Evolutionary conservation across 2,329 filamentous ascomycete genomes (phyloP).

Genomic region (Pestalotiopsis sp.): DNA sequence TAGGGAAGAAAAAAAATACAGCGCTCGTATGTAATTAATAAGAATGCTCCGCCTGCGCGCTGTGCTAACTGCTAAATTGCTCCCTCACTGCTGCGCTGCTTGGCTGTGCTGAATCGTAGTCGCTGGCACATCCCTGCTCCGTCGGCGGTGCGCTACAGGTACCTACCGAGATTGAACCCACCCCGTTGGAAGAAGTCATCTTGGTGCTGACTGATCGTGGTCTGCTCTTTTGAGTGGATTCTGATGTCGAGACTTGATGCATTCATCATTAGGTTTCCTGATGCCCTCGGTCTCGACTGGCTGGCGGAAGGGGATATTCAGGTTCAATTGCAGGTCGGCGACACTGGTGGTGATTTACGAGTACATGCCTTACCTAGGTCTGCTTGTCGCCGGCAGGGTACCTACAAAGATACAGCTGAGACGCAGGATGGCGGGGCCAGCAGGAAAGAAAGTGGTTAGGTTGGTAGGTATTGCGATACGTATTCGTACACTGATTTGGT

Average conservation of each 20-base stretch:
- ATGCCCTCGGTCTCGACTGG: no score
- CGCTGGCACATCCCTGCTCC: background rate
- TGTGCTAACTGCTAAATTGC: background rate
- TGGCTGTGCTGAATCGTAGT: background rate
- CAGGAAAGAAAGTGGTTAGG: no score
- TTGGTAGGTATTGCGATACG: background rate
- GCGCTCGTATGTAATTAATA: no score
- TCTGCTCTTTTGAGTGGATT: background rate
- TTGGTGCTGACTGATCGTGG: background rate
- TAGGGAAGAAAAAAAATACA: no score
- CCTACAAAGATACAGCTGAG: no score
- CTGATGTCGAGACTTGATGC: background rate
- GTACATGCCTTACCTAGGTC: no score
- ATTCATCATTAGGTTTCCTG: no score
- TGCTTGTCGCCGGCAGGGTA: no score
- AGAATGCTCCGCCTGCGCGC: background rate
- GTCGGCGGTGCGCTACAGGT: background rate
- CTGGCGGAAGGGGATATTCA: no score
- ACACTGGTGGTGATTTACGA: no score
- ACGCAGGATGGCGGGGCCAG: no score
- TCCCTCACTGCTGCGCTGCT: background rate
- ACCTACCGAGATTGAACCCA: background rate
- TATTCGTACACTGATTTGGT: background rate
- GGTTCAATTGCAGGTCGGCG: no score
- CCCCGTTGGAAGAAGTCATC: background rate